Conservation (phyloP, 164 flowering plant genomes). For the Nymphaea thermarum region DNA sequence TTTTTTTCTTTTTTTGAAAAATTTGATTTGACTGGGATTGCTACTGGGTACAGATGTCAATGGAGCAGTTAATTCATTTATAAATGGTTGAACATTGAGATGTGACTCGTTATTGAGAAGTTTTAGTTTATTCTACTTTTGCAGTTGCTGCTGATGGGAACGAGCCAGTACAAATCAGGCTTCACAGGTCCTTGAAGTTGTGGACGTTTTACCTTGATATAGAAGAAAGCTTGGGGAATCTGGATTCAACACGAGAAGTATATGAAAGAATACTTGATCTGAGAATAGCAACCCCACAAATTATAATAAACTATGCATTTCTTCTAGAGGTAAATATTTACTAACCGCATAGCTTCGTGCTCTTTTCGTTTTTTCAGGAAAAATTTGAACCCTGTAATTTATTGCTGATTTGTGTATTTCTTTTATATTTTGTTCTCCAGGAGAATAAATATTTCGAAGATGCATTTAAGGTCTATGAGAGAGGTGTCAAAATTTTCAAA, state of each 20-base stretch:
- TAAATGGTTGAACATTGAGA: too few relatives aligned
- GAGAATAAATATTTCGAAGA: slow-evolving; percentile 90
- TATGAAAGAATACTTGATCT: slow-evolving; percentile 88
- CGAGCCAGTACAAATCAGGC: slow-evolving; percentile 90
- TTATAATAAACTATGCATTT: slow-evolving; percentile 82
- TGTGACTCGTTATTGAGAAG: too few relatives aligned
- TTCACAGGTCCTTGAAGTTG: slow-evolving; percentile 69
- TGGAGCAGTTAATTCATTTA: too few relatives aligned
- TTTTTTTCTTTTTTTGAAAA: too few relatives aligned
- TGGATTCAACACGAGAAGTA: slow-evolving; percentile 81
- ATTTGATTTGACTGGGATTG: too few relatives aligned
- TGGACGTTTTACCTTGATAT: slow-evolving; percentile 90
- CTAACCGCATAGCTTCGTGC: not conserved
- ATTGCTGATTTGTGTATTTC: not conserved
- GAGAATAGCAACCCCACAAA: slow-evolving; percentile 91
- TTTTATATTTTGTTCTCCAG: slow-evolving; percentile 28
- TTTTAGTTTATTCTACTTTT: too few relatives aligned
- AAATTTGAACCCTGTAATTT: not conserved
- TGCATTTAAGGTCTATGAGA: slow-evolving; percentile 91
- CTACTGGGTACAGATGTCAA: too few relatives aligned
- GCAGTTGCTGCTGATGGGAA: slow-evolving; percentile 95
- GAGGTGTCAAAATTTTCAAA: slow-evolving; percentile 91
- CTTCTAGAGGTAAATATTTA: slow-evolving; percentile 58
- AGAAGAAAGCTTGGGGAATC: slow-evolving; percentile 76
- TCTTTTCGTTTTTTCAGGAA: not conserved